phyloP scores from a whole-genome alignment of 179 eudicot genomes.

The Beta corolliflora region DNA sequence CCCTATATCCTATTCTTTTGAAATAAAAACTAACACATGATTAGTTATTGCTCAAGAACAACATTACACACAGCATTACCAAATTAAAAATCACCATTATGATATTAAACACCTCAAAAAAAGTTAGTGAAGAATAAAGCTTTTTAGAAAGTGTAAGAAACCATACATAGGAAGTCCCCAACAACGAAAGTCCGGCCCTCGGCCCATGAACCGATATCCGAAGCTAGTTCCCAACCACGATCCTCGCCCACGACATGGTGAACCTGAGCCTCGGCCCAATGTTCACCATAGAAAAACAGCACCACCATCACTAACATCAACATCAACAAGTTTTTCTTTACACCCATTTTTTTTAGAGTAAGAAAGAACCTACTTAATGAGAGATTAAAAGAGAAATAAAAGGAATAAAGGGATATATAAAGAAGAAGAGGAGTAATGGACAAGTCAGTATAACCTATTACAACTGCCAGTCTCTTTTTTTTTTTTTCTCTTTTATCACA shows the following conservation, averaged over 20 bases:
- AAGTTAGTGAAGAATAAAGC: no score
- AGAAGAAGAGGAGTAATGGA: background rate
- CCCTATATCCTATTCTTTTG: no score
- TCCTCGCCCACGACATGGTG: constrained; percentile 81
- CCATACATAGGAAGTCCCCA: constrained; percentile 77
- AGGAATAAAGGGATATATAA: background rate
- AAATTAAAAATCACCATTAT: no score
- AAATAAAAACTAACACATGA: no score
- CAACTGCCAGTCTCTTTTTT: constrained; percentile 10
- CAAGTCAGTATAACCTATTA: background rate
- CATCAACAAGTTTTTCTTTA: background rate
- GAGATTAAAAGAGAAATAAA: background rate
- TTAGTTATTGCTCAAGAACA: no score
- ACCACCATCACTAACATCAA: constrained; percentile 1
- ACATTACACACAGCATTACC: no score
- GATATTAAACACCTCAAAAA: background rate
- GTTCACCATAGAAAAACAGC: constrained; percentile 25
- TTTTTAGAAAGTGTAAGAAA: background rate
- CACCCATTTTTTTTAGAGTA: constrained; percentile 8
- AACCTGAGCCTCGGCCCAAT: constrained; percentile 37
- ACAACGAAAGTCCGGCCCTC: constrained; percentile 55
- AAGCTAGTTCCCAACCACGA: constrained; percentile 57
- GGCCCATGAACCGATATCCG: constrained; percentile 62
- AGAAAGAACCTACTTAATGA: background rate
- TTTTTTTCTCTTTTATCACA: background rate